Conservation (phyloP, 202 grass and related monocot species). For the Schoenoplectus tabernaemontani region DNA sequence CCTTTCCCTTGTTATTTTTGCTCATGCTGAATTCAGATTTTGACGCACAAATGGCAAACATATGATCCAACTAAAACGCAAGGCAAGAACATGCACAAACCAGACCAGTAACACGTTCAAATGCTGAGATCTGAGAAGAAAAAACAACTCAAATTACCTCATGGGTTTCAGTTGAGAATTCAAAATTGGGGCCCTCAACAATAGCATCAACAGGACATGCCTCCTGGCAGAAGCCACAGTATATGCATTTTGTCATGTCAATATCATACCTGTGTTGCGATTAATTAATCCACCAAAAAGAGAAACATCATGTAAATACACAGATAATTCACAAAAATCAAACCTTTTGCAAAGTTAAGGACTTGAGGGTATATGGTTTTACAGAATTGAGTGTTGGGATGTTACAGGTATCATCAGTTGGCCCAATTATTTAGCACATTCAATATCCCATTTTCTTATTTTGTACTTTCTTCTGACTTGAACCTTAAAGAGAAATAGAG, state of each 20-base stretch:
- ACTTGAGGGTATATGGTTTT: background rate
- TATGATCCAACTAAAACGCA: background rate
- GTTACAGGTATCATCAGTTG: background rate
- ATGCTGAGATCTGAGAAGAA: background rate
- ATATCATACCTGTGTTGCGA: conserved; percentile 74
- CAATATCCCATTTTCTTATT: background rate
- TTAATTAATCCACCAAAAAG: background rate
- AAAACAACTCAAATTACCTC: conserved; percentile 40
- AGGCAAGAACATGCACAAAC: background rate
- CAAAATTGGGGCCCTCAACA: conserved; percentile 95
- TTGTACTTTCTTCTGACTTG: background rate
- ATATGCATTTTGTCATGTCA: conserved; percentile 99
- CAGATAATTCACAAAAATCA: background rate
- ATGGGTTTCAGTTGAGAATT: conserved; percentile 97
- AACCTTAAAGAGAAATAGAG: background rate
- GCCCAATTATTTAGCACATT: background rate
- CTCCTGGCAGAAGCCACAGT: conserved; percentile 98
- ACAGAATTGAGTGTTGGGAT: background rate
- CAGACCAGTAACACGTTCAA: background rate
- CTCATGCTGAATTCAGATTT: background rate
- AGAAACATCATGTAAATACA: background rate
- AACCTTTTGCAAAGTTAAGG: background rate
- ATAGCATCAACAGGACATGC: conserved; percentile 98
- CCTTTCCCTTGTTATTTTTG: background rate
- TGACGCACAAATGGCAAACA: background rate